Conservation (phyloP, 2,329 filamentous ascomycete genomes). For the Aureobasidium sp. region DNA sequence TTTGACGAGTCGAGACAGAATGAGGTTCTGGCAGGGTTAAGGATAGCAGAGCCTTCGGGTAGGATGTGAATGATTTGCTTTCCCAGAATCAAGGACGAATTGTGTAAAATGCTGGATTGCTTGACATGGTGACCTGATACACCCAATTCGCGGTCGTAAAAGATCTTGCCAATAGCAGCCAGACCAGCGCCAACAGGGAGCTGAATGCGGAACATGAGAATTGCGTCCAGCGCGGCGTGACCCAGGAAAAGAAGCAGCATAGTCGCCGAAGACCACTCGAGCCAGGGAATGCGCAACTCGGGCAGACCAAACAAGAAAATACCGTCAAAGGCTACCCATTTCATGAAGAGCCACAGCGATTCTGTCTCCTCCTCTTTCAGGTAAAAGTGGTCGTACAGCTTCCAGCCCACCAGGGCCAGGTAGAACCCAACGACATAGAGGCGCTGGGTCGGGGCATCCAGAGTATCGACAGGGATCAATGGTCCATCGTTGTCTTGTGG, state of each 20-base stretch:
- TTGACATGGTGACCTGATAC: conserved; percentile 93
- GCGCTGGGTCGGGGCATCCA: conserved; percentile 87
- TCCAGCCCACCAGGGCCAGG: conserved; percentile 67
- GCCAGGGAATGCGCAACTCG: conserved; percentile 86
- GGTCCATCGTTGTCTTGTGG: conserved; percentile 40
- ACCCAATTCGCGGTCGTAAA: conserved; percentile 88
- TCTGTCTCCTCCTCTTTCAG: conserved; percentile 74
- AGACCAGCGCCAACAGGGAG: conserved; percentile 70
- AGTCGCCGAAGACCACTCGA: conserved; percentile 76
- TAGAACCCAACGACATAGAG: conserved; percentile 82
- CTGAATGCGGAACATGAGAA: conserved; percentile 88
- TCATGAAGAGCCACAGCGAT: conserved; percentile 85
- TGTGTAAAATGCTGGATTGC: conserved; percentile 78
- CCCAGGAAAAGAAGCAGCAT: conserved; percentile 63
- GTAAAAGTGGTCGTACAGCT: conserved; percentile 76
- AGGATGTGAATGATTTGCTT: conserved; percentile 97
- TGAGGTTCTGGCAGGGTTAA: conserved; percentile 74
- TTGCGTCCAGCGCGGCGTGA: conserved; percentile 68
- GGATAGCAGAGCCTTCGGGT: conserved; percentile 78
- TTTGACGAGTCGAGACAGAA: conserved; percentile 70
- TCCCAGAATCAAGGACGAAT: conserved; percentile 87
- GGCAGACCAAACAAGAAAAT: conserved; percentile 82
- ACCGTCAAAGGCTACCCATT: conserved; percentile 86
- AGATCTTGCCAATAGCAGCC: conserved; percentile 64
- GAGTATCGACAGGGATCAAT: conserved; percentile 69